phyloP scores from a whole-genome alignment of 495 filamentous ascomycete genomes.

The Penicillium roqueforti region DNA sequence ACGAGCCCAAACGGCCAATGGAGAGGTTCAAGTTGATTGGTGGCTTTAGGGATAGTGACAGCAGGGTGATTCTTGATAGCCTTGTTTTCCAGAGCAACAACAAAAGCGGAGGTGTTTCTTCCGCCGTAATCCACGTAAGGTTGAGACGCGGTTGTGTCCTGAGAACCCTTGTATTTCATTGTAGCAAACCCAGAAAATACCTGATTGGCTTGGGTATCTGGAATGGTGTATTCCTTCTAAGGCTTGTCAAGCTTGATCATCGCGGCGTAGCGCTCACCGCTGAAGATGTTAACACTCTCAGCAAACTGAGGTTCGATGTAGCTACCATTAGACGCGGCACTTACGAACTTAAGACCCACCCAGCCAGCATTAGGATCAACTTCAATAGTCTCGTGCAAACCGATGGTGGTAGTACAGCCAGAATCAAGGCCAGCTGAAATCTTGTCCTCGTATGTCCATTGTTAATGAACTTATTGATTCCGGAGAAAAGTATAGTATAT shows the following conservation, averaged over 20 bases:
- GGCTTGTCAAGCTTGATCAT: conserved; percentile 38
- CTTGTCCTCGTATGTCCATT: conserved; percentile 25
- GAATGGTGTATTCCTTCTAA: conserved; percentile 33
- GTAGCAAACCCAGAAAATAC: conserved; percentile 34
- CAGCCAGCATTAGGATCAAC: conserved; percentile 38
- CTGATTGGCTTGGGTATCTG: conserved; percentile 32
- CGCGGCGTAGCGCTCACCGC: conserved; percentile 35
- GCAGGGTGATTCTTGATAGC: conserved; percentile 35
- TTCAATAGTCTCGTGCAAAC: conserved; percentile 32
- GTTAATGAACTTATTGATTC: background rate
- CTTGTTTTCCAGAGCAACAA: conserved; percentile 31
- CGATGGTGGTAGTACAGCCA: conserved; percentile 40
- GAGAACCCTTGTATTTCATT: conserved; percentile 32
- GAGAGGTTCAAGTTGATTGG: conserved; percentile 40
- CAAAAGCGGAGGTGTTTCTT: conserved; percentile 24
- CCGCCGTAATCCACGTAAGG: conserved; percentile 43
- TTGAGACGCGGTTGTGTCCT: conserved; percentile 13
- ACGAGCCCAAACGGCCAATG: conserved; percentile 30
- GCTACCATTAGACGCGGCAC: conserved; percentile 33
- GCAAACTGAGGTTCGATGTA: conserved; percentile 35
- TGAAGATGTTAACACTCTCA: conserved; percentile 28
- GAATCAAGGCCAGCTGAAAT: conserved; percentile 36
- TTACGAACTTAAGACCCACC: conserved; percentile 49
- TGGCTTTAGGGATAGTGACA: conserved; percentile 24
- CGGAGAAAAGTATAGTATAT: background rate